Evolutionary conservation across 306 rosid species (phyloP).

Genomic region (Malus asiatica): DNA sequence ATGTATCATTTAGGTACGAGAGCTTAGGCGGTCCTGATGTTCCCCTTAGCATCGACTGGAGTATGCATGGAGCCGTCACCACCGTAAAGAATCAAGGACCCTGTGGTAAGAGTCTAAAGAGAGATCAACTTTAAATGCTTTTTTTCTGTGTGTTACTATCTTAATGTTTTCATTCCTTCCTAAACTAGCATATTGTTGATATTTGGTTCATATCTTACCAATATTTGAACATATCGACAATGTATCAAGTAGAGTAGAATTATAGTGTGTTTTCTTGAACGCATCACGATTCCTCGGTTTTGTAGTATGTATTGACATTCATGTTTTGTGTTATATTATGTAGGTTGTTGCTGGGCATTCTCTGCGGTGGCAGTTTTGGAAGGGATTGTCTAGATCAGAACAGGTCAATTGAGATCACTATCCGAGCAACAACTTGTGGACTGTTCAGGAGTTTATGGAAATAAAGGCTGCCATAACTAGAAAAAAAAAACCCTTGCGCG

Average conservation of each 20-base stretch:
- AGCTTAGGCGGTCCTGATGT: neutral
- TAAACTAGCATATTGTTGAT: neutral
- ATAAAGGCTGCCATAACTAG: neutral
- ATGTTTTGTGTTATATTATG: neutral
- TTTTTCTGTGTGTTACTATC: neutral
- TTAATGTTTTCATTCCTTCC: neutral
- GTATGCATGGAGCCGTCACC: constrained; percentile 33
- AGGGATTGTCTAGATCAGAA: constrained; percentile 17
- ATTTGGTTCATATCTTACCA: no score
- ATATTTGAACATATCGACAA: no score
- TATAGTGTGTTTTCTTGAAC: no score
- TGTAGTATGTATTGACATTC: neutral
- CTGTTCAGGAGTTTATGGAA: neutral
- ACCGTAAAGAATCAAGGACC: constrained; percentile 23
- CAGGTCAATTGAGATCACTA: neutral
- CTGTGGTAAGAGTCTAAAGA: constrained; percentile 36
- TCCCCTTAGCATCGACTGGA: constrained; percentile 29
- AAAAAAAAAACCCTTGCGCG: no score
- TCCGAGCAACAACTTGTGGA: neutral
- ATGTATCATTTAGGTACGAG: constrained; percentile 24
- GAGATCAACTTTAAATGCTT: neutral
- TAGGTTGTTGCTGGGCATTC: constrained; percentile 26
- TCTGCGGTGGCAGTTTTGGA: constrained; percentile 20
- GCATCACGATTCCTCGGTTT: no score
- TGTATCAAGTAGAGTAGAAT: no score